Percentiles rank a stretch among this genome's conserved stretches.
Conservation (phyloP, 495 filamentous ascomycete genomes). For the Podospora fimiseda region DNA sequence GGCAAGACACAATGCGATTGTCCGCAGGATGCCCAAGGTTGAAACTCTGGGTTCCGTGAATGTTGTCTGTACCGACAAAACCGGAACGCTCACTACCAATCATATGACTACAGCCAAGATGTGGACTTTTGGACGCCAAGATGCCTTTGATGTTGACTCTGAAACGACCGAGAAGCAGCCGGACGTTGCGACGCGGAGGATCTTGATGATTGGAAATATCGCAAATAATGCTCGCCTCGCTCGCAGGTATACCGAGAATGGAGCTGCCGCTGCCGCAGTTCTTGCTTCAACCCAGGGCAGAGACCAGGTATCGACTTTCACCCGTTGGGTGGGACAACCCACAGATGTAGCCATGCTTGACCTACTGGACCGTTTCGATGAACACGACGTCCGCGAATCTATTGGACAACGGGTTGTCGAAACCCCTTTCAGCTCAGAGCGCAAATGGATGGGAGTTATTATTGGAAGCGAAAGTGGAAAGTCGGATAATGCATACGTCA, state of each 20-base stretch:
- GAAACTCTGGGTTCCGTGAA: slow-evolving; percentile 98
- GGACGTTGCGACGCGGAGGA: slow-evolving; percentile 65
- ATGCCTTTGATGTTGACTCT: slow-evolving; percentile 67
- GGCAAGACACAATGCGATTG: slow-evolving; percentile 88
- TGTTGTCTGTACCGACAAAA: slow-evolving; percentile 98
- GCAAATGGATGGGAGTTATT: slow-evolving; percentile 98
- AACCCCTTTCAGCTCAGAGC: slow-evolving; percentile 91
- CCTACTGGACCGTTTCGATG: slow-evolving; percentile 79
- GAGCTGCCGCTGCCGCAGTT: slow-evolving; percentile 64
- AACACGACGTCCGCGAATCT: slow-evolving; percentile 81
- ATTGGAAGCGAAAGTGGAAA: slow-evolving; percentile 56
- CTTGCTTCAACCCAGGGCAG: slow-evolving; percentile 66
- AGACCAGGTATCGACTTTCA: slow-evolving; percentile 56
- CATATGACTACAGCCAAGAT: slow-evolving; percentile 98
- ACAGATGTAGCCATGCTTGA: slow-evolving; percentile 96
- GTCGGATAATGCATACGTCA: slow-evolving; percentile 71
- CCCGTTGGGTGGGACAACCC: slow-evolving; percentile 92
- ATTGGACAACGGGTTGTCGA: slow-evolving; percentile 73
- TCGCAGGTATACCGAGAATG: slow-evolving; percentile 47
- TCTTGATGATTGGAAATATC: slow-evolving; percentile 87
- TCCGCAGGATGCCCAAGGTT: slow-evolving; percentile 89
- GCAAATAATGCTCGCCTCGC: slow-evolving; percentile 90
- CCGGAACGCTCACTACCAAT: slow-evolving; percentile 84
- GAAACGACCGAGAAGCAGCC: slow-evolving; percentile 53
- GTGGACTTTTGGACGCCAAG: slow-evolving; percentile 76